Evolutionary conservation across 2,329 filamentous ascomycete species (phyloP), one percentile per base, ranked within the genome.

Genomic region (Aspergillus quadrilineatus): DNA sequence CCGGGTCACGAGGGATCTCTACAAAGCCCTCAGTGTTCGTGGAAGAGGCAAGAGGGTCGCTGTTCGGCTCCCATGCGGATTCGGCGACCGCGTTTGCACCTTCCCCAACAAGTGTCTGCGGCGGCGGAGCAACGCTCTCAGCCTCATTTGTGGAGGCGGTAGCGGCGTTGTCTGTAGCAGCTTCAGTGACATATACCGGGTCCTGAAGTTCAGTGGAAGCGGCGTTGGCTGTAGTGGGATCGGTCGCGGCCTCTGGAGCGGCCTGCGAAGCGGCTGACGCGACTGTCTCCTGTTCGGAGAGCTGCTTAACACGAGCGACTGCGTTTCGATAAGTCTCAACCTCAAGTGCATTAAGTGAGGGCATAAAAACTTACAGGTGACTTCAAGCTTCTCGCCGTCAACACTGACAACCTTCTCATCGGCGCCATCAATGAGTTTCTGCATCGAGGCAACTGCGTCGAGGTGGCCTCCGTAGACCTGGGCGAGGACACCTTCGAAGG

Each of bases 1-100:
- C 77, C 46, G 87, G 82, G 67, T 92, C 85, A 55, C 88, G 85
- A 50, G 90, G 85, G 44, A 90, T 80, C 71, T 91, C 85, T 58
- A 95, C 88, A 84, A 90, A 94, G 52, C 81, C 83, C 63, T 92
- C 89, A 29, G 80, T 77, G 42, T 70, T 71, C 10, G 80, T 69
- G 26, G 80, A 77, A 54, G 80, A 77, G 49, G 79, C 76, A 22
- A 71, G 60, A 14, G 79, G 75, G 14, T 73, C 75, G 47, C 74
- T 70, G 57, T 80, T 77, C 50, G 79, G 77, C 66, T 85, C 82
- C 82, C 83, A 87, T 47, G 75, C 77, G 42, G 79, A 75, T 58
- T 81, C 80, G 14, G 79, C 83, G 37, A 77, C 67, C 9, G 73
- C 67, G 60, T 79, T 79, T 9, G 73, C 78, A 45, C 72, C 73